Base-by-base conservation (phyloP, 2,329 filamentous ascomycete species). In the Teratosphaeria destructans region DNA sequence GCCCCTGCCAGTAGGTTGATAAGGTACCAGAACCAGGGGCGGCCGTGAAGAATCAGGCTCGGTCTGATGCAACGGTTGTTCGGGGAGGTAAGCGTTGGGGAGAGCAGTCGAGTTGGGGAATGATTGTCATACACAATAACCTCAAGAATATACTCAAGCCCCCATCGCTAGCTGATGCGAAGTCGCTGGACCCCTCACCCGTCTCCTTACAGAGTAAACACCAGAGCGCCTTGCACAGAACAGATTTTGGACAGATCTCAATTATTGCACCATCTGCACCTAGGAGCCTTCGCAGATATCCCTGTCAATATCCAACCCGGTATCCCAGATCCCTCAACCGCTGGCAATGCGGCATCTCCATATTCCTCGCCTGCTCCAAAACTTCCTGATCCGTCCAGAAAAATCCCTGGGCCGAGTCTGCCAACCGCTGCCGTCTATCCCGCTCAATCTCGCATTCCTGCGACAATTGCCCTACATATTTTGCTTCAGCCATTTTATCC, bases 381-480 rank as follows among this genome's bases (percentile, higher is more conserved):
- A 90, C 91, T 63, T 86, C 86, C 57, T 85, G 80, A 68, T 96
- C 90, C 59, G 85, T 84, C 73, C 85, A 91, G 70, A 96, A 90
- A 88, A 91, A 96, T 3, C 92, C 92, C 67, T 88, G 85, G 0
- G 92, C 91, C 55, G 89, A 86, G 64, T 95, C 85, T 63, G 85
- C 79, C 74, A 91, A 78, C 64, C 85, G 80, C 70, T 85, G 81
- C 73, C 86, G 82, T 57, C 82, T 77, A 55, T 81, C 76, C 63
- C 83, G 77, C 76, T 99, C 92, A 59, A 79, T 78, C 63, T 93
- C 87, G 75, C 94, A 99, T 69, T 87, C 81, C 60, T 80, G 78
- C 55, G 82, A 82, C 57, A 96, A 74, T 39, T 81, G 79, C 56
- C 83, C 80, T 49, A 96, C 78, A 64, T 89, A 89, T 47, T 84